These are phyloP conservation scores for Fistulinella cinereoalba DNA, from an alignment of 1,284 basidiomycete species.

Conservation along the genomic window DNA sequence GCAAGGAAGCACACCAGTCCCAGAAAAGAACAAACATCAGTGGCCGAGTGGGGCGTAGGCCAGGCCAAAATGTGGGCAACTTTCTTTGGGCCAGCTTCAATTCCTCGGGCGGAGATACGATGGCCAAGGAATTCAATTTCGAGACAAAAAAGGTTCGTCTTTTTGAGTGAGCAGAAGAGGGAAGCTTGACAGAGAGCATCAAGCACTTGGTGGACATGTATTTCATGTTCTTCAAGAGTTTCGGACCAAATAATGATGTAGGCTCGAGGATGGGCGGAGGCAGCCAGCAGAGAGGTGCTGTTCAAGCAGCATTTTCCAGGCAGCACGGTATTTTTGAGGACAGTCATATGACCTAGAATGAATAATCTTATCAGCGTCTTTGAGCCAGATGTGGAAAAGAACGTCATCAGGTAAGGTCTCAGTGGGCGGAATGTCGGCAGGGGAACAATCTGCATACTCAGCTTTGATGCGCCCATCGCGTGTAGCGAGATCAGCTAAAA, in stretches of 20 bases:
- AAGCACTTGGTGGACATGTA: background rate
- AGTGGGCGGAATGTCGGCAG: background rate
- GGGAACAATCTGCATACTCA: background rate
- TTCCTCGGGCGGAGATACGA: background rate
- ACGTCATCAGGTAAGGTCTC: background rate
- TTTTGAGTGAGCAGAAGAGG: background rate
- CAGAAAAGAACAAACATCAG: background rate
- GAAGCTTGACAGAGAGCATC: background rate
- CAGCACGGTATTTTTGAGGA: conserved; percentile 27
- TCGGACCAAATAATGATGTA: background rate
- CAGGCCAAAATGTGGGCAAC: background rate
- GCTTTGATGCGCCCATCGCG: background rate
- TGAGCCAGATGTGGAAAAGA: conserved; percentile 11
- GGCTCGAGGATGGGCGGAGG: conserved; percentile 6
- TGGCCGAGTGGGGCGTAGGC: background rate
- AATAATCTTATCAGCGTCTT: conserved; percentile 19
- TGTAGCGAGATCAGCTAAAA: background rate
- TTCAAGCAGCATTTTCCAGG: conserved; percentile 29
- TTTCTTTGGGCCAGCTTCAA: background rate
- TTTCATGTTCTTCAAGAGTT: background rate
- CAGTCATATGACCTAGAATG: conserved; percentile 19
- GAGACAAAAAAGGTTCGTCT: background rate
- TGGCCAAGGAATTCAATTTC: background rate
- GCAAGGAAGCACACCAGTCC: background rate
- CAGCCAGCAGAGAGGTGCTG: conserved; percentile 28